Conservation (phyloP, 257 asterid species). For the Nicotiana tomentosiformis region DNA sequence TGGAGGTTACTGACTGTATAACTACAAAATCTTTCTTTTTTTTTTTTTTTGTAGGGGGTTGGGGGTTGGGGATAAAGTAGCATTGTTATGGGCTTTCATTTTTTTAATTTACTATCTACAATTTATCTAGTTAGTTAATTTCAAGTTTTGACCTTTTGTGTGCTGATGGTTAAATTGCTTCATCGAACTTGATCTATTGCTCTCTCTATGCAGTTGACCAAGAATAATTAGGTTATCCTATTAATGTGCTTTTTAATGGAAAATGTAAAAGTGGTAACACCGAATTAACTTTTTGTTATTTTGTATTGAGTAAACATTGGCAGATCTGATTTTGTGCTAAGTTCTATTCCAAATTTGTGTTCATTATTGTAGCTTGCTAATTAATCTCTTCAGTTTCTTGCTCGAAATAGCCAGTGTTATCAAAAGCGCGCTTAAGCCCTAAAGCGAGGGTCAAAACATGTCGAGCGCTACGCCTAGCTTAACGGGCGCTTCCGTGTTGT, state of each 20-base stretch:
- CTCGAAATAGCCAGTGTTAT: neutral
- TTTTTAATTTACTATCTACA: no score
- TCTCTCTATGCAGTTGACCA: neutral
- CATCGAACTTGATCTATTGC: neutral
- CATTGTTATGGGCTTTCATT: no score
- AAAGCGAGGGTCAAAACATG: no score
- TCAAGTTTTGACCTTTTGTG: no score
- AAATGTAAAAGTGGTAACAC: neutral
- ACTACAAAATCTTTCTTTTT: neutral
- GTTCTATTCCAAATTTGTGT: neutral
- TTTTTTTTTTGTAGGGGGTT: no score
- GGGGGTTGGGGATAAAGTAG: neutral
- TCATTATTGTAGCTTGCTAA: neutral
- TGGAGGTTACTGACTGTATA: neutral
- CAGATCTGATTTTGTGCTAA: neutral
- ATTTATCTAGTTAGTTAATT: no score
- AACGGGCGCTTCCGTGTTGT: no score
- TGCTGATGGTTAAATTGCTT: neutral
- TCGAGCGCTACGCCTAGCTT: no score
- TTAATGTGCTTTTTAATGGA: neutral
- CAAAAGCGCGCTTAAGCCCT: no score
- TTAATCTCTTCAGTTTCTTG: neutral
- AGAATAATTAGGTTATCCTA: neutral
- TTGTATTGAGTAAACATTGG: neutral
- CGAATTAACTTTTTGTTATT: neutral